These are phyloP conservation scores for Musa balbisiana DNA, from an alignment of 202 grass and related monocot species.

Conservation along the genomic window DNA sequence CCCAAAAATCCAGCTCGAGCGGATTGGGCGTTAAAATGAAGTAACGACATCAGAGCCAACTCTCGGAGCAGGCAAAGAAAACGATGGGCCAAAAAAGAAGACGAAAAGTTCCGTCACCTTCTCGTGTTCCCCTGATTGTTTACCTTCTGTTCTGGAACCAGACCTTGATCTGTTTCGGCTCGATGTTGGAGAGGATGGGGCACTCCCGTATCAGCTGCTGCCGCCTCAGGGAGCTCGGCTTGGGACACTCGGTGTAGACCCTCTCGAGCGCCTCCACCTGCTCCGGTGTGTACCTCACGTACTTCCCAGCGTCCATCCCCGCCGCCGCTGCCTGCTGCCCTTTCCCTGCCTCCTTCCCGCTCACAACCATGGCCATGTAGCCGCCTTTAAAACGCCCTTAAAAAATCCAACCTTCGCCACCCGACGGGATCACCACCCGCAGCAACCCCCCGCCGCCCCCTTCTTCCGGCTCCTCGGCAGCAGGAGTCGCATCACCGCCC, in stretches of 20 bases:
- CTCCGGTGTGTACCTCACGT: slow-evolving; percentile 93
- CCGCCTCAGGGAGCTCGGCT: slow-evolving; percentile 74
- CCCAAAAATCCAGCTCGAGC: neutral
- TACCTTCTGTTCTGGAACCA: slow-evolving; percentile 99
- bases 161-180: slow-evolving; percentile 98
- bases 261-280: slow-evolving; percentile 97
- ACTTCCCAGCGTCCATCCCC: slow-evolving; percentile 75
- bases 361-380: slow-evolving; percentile 27
- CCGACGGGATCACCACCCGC: neutral
- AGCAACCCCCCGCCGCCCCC: neutral
- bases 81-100: neutral
- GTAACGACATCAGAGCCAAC: neutral
- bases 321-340: slow-evolving; percentile 22
- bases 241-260: slow-evolving; percentile 86
- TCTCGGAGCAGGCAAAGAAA: neutral
- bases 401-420: neutral
- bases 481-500: neutral
- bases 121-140: slow-evolving; percentile 3
- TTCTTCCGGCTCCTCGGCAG: neutral
- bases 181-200: slow-evolving; percentile 82
- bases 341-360: slow-evolving; percentile 19
- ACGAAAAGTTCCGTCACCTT: neutral
- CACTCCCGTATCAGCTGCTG: slow-evolving; percentile 92
- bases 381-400: neutral
- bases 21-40: neutral